Percentiles rank a stretch among this genome's conserved stretches.
Evolutionary conservation across 441 rosid genomes (phyloP).

Genomic region (Pelargonium fulgidum): DNA sequence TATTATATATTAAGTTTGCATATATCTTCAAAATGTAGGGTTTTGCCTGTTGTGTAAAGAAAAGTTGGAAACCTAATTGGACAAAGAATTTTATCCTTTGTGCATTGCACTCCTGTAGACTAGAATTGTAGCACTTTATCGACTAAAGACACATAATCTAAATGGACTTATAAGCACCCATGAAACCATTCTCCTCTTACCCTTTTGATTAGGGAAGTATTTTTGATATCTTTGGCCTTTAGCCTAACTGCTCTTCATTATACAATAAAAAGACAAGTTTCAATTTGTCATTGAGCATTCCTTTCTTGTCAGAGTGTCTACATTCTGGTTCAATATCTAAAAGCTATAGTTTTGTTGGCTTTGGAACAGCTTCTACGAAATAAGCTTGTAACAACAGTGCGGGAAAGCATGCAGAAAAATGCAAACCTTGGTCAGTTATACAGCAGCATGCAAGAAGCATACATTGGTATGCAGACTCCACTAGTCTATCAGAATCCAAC

Average conservation of each 20-base stretch:
- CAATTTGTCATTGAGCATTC: background rate
- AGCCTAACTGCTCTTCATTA: background rate
- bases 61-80: background rate
- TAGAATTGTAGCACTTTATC: background rate
- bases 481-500: slow-evolving; percentile 55
- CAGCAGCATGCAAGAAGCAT: slow-evolving; percentile 60
- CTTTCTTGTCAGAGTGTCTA: background rate
- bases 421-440: slow-evolving; percentile 56
- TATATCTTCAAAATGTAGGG: background rate
- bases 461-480: slow-evolving; percentile 65
- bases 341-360: slow-evolving; percentile 11
- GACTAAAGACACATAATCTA: background rate
- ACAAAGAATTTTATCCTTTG: background rate
- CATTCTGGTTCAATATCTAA: slow-evolving; percentile 12
- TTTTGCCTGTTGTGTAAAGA: background rate
- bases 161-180: background rate
- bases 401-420: slow-evolving; percentile 43
- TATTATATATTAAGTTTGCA: too few species aligned
- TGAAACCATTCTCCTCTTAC: background rate
- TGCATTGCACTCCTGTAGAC: background rate
- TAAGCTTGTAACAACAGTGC: slow-evolving; percentile 60
- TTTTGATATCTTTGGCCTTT: background rate
- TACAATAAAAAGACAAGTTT: background rate
- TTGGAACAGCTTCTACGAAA: slow-evolving; percentile 55
- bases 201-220: background rate